Evolutionary conservation across 1,139 yeast genomes (phyloP), one percentile per base, ranked within the genome.

Genomic region (Taphrina wiesneri): DNA sequence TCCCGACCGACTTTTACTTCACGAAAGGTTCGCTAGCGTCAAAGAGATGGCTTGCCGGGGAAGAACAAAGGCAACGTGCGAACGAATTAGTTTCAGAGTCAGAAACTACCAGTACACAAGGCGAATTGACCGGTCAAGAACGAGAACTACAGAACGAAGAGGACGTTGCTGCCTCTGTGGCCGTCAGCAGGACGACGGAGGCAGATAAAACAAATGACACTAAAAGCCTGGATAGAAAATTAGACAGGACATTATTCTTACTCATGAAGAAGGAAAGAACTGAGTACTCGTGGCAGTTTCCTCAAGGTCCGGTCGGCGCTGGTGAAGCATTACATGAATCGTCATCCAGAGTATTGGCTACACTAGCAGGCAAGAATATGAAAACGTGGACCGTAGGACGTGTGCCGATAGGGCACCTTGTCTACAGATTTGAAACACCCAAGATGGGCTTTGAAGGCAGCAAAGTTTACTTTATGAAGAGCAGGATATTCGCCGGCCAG

Each of bases 1-100:
- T 93, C 77, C 98, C 99, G 4, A 86, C 87, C 72, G 91, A 92
- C 84, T 92, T 86, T 76, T 95, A 91, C 79, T 93, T 87, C 79
- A 89, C 88, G 75, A 87, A 84, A 72, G 98, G 98, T 70, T 88
- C 98, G 0, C 80, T 93, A 70, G 85, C 96, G 9, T 97, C 91
- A 75, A 89, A 91, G 75, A 85, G 85, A 73, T 93, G 86, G 77
- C 79, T 86, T 66, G 85, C 86, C 72, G 86, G 88, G 57, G 96
- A 92, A 75, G 90, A 30, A 88, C 86, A 70, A 86, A 57, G 63
- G 34, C 51, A 86, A 80, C 82, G 96, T 71, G 81, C 80, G 73
- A 89, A 88, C 75, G 97, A 92, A 75, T 88, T 83, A 41, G 54
- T 49, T 15, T 78, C 93, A 60, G 2, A 39, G 19, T 80, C 80